Base-by-base conservation (phyloP, 345 rosid species). In the Populus simonii region DNA sequence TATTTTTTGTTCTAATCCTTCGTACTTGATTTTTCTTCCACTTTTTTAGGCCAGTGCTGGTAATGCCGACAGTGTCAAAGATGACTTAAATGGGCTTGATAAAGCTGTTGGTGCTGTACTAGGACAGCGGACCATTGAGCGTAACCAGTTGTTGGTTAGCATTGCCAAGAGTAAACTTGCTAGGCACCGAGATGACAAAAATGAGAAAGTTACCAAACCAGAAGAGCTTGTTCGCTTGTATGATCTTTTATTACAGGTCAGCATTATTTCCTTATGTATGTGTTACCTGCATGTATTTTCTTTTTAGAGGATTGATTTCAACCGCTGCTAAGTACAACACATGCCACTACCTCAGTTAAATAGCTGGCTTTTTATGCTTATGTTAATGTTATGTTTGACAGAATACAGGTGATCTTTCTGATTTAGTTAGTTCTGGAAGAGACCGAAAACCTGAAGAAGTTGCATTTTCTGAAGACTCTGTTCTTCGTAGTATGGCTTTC, bases 201-300 rank as follows among this genome's bases (percentile, higher is more conserved):
- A 76, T 79, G 98, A 92, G 82, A 92, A 87, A 88, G 86, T 89
- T 70, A 89, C 99, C 43, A 92, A 89, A 87, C 97, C 98, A 62
- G 99, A 96, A 87, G 98, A 94, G 87, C 93, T 96, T 81, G 99
- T 96, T 85, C 97, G 97, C 81, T 82, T 96, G 73, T 92, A 85
- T 79, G 99, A 96, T 87, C 98, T 94, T 71, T 84, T 96, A 67
- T 86, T 86, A 74, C 98, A 96, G 98, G 99, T 96, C n/a, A 70
- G 61, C 71, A 43, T 25, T 83, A 25, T 70, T 57, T 63, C 59
- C 71, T 25, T 68, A 2, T 72, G 3, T 38, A 25, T 70, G 53
- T 69, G 8, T 69, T 82, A 49, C 66, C 57, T 55, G 8, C 33
- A 76, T 45, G 13, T 16, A 13, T 76, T 77, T 39, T 55, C 78